Percentiles rank a stretch among this genome's conserved stretches.
Conservation (phyloP, 805 yeast genomes). For the Starmerella potacharoeniae region DNA sequence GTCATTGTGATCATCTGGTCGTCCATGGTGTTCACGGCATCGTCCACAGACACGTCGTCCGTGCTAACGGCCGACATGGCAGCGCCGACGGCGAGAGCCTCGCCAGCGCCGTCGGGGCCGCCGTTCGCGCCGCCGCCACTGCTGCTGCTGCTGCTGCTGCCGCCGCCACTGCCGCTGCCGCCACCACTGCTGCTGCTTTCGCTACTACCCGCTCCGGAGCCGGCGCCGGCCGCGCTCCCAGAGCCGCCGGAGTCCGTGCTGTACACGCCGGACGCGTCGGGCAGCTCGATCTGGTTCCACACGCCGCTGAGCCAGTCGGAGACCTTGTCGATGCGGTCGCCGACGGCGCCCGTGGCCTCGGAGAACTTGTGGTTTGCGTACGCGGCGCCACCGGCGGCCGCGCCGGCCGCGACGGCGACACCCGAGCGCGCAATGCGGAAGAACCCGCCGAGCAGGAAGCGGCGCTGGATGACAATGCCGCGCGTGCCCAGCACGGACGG, state of each 20-base stretch:
- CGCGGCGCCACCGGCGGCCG: constrained; percentile 88
- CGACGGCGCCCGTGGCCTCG: constrained; percentile 64
- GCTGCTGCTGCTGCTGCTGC: not conserved
- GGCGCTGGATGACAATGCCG: constrained; percentile 18
- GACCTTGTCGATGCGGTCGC: constrained; percentile 50
- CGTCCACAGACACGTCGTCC: constrained; percentile 41
- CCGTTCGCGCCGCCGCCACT: not conserved
- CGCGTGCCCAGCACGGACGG: constrained; percentile 9
- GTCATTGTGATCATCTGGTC: constrained; percentile 78
- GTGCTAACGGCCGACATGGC: constrained; percentile 35
- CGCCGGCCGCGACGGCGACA: constrained; percentile 71
- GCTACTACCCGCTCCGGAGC: not conserved
- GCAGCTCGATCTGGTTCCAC: constrained; percentile 26
- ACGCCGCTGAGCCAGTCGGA: constrained; percentile 37
- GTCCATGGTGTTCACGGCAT: constrained; percentile 43
- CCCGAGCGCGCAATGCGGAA: constrained; percentile 22
- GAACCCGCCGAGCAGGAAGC: constrained; percentile 22
- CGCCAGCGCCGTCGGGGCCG: constrained; percentile 23
- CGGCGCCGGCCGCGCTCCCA: not conserved
- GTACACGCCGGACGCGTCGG: not conserved
- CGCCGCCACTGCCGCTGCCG: constrained; percentile 3
- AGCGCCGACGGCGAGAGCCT: constrained; percentile 31
- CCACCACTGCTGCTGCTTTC: not conserved
- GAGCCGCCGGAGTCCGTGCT: not conserved
- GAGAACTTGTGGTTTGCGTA: constrained; percentile 86